These are phyloP conservation scores for Parasarocladium wereldwijsianum DNA, from an alignment of 2,329 filamentous ascomycete genomes.

Conservation along the genomic window DNA sequence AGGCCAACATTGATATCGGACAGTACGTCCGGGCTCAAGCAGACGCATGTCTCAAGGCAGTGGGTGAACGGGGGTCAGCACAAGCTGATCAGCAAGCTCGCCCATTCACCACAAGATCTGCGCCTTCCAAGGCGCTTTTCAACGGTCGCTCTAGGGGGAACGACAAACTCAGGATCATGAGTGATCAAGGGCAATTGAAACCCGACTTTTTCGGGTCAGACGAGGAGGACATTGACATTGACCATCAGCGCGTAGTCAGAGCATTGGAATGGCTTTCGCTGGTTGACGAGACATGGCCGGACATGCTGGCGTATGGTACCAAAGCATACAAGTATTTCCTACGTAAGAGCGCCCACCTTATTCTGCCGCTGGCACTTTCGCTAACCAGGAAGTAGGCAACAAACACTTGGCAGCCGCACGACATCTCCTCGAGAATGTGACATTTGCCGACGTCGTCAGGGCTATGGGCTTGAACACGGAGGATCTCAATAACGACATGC, in stretches of 20 bases:
- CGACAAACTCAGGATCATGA: slow-evolving; percentile 14
- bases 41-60: neutral
- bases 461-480: slow-evolving; percentile 20
- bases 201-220: slow-evolving; percentile 56
- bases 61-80: neutral
- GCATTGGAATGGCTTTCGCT: slow-evolving; percentile 75
- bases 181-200: slow-evolving; percentile 50
- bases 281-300: slow-evolving; percentile 55
- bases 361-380: neutral
- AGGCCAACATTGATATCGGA: slow-evolving; percentile 56
- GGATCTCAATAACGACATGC: slow-evolving; percentile 20
- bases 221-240: slow-evolving; percentile 34
- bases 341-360: slow-evolving; percentile 38
- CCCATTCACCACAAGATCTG: no score
- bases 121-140: no score
- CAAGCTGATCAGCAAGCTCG: slow-evolving; percentile 2
- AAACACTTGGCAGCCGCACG: slow-evolving; percentile 40
- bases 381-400: slow-evolving; percentile 21
- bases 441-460: slow-evolving; percentile 32
- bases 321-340: slow-evolving; percentile 74
- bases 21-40: slow-evolving; percentile 57
- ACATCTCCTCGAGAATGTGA: slow-evolving; percentile 33
- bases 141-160: slow-evolving; percentile 35
- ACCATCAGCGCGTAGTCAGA: slow-evolving; percentile 59
- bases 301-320: slow-evolving; percentile 53